Base-by-base conservation (phyloP, 129 eudicot genomes). In the Centrapalus pauciflorus region DNA sequence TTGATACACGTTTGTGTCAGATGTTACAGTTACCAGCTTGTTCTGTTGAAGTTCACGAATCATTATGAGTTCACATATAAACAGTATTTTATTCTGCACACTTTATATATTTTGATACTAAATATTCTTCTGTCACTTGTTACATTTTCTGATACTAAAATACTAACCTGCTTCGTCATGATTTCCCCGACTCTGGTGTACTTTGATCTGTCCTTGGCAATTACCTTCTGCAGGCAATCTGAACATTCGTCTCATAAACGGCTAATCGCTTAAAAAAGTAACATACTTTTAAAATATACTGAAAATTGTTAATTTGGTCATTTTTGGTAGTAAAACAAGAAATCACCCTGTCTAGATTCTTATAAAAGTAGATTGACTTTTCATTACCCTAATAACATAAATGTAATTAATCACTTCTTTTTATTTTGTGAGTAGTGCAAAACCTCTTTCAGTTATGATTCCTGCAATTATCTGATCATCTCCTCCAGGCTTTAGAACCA, bases 381-480 rank as follows among this genome's bases (percentile, higher is more conserved):
- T n/a, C n/a, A n/a, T n/a, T n/a, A n/a, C n/a, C n/a, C n/a, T n/a
- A n/a, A n/a, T 46, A 70, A 43, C 14, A 70, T 61, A 48, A 19
- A 34, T 1, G 19, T 33, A 54, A 33, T n/a, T n/a, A n/a, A n/a
- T n/a, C 4, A 30, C 16, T 67, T 67, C 10, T 7, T 10, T 13
- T 3, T 14, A 13, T 6, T 2, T 57, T 28, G n/a, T n/a, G 14
- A 57, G 7, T 29, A 57, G 26, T 27, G 64, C 23, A 37, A 73
- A 82, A 92, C 98, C 96, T 92, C 96, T 76, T 64, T 88, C 98
- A 14, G 96, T 88, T 61, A 88, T 41, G 58, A 92, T 92, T 61
- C 96, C 96, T 64, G 89, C 98, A 25, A 92, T 84, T 59, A 63
- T 75, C 19, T 93, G 87, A 21, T 77, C 73, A 29, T 88, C 80